A percentile compares a stretch with the other conserved stretches of the same genome.
Conservation (phyloP, 352 stramenopile species). For the Pythium dissotocum region DNA sequence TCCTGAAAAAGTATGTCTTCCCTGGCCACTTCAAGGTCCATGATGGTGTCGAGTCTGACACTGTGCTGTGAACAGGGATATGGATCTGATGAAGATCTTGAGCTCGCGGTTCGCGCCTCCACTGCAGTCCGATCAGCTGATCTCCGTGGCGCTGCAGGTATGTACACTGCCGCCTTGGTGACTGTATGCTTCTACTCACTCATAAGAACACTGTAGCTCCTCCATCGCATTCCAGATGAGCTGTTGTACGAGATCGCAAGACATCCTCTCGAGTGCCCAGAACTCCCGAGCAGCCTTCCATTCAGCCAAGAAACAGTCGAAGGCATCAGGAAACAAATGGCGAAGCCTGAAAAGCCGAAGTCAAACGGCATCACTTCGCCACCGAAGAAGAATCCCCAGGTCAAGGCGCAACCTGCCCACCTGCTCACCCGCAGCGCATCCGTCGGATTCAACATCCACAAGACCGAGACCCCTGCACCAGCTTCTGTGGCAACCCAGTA, state of each 20-base stretch:
- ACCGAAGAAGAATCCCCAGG: background rate
- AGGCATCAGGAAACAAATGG: conserved; percentile 40
- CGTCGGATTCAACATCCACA: background rate
- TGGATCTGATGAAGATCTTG: conserved; percentile 89
- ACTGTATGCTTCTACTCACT: background rate
- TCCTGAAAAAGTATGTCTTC: conserved; percentile 69
- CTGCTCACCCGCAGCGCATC: conserved; percentile 10
- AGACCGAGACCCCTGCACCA: background rate
- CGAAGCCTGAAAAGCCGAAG: conserved; percentile 5
- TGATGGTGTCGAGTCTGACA: background rate
- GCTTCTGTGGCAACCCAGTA: conserved; percentile 5
- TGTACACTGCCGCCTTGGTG: too few relatives aligned
- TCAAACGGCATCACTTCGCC: background rate
- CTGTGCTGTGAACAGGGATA: conserved; percentile 43
- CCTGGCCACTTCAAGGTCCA: too few relatives aligned
- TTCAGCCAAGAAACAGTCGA: conserved; percentile 55
- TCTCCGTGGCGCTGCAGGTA: conserved; percentile 78
- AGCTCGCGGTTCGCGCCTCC: conserved; percentile 81
- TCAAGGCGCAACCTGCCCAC: background rate
- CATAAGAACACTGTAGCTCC: conserved; percentile 37
- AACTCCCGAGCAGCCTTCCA: conserved; percentile 53
- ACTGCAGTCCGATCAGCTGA: conserved; percentile 80
- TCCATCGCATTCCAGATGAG: conserved; percentile 85
- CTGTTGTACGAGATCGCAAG: conserved; percentile 86
- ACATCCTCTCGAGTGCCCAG: conserved; percentile 77